Conservation (phyloP, 495 filamentous ascomycete genomes). For the Penicillium antarcticum region DNA sequence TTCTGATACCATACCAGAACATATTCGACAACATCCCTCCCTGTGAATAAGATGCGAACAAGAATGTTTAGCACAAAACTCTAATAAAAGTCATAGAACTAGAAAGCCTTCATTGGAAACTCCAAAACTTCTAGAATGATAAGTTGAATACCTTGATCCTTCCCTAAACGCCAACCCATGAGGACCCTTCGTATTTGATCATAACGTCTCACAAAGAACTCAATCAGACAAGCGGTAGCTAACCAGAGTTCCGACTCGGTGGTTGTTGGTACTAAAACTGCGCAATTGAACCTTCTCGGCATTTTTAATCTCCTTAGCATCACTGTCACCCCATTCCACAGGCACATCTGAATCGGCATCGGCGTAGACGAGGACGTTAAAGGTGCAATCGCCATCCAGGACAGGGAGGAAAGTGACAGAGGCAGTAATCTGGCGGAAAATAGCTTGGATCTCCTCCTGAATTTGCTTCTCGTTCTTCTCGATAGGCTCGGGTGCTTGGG, state of each 20-base stretch:
- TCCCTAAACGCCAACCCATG: slow-evolving; percentile 30
- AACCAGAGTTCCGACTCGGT: slow-evolving; percentile 90
- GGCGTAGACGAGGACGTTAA: slow-evolving; percentile 97
- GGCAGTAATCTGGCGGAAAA: slow-evolving; percentile 97
- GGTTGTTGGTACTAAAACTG: slow-evolving; percentile 92
- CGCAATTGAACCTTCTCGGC: slow-evolving; percentile 93
- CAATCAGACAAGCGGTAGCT: slow-evolving; percentile 69
- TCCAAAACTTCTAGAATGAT: neutral
- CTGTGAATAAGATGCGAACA: too few species aligned
- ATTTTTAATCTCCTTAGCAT: slow-evolving; percentile 95
- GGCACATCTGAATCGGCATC: slow-evolving; percentile 96
- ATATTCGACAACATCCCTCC: too few species aligned
- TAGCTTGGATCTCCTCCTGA: slow-evolving; percentile 88
- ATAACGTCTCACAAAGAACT: slow-evolving; percentile 6
- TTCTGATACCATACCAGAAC: too few species aligned
- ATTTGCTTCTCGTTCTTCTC: slow-evolving; percentile 93
- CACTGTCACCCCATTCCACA: slow-evolving; percentile 97
- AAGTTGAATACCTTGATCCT: slow-evolving; percentile 7
- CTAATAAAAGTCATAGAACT: neutral
- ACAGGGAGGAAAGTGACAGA: slow-evolving; percentile 96
- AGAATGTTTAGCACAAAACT: too few species aligned
- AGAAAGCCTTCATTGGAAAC: slow-evolving; percentile 5
- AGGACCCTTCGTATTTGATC: slow-evolving; percentile 21
- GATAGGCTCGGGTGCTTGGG: slow-evolving; percentile 29
- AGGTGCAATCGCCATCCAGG: slow-evolving; percentile 89